phyloP scores from a whole-genome alignment of 805 yeast species.

The Millerozyma acaciae region DNA sequence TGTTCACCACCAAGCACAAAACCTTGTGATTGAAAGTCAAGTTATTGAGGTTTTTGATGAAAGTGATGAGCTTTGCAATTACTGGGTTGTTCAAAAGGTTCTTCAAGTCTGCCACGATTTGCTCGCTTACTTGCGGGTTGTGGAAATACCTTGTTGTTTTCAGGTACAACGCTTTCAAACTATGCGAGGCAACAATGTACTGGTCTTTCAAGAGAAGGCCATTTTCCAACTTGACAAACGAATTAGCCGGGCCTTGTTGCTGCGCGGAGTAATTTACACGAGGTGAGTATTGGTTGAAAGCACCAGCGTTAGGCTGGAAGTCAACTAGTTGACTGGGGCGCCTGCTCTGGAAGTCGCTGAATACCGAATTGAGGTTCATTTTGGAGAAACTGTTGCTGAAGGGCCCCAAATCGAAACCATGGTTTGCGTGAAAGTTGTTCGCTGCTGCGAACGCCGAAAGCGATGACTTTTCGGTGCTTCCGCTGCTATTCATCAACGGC shows the following conservation, averaged over 20 bases:
- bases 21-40: slow-evolving; percentile 38
- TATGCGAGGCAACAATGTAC: slow-evolving; percentile 56
- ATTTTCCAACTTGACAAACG: slow-evolving; percentile 48
- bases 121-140: slow-evolving; percentile 21
- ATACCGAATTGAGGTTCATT: slow-evolving; percentile 30
- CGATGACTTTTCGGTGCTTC: slow-evolving; percentile 8
- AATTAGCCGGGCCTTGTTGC: slow-evolving; percentile 1
- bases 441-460: slow-evolving; percentile 28
- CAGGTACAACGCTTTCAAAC: slow-evolving; percentile 46
- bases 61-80: slow-evolving; percentile 30
- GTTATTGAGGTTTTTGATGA: slow-evolving; percentile 39
- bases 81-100: slow-evolving; percentile 23
- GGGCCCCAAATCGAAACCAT: slow-evolving; percentile 18
- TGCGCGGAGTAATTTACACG: slow-evolving; percentile 6
- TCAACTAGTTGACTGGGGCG: slow-evolving; percentile 42
- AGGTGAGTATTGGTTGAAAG: slow-evolving; percentile 5
- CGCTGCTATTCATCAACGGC: slow-evolving; percentile 4
- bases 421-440: slow-evolving; percentile 21
- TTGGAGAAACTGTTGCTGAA: slow-evolving; percentile 28
- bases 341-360: slow-evolving; percentile 38
- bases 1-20: slow-evolving; percentile 50
- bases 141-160: slow-evolving; percentile 55
- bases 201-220: slow-evolving; percentile 56
- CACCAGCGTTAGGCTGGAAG: slow-evolving; percentile 7
- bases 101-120: slow-evolving; percentile 25